A percentile compares a stretch with the other conserved stretches of the same genome.
Conservation (phyloP, 2,329 filamentous ascomycete species). For the Neoarthrinium moseri region DNA sequence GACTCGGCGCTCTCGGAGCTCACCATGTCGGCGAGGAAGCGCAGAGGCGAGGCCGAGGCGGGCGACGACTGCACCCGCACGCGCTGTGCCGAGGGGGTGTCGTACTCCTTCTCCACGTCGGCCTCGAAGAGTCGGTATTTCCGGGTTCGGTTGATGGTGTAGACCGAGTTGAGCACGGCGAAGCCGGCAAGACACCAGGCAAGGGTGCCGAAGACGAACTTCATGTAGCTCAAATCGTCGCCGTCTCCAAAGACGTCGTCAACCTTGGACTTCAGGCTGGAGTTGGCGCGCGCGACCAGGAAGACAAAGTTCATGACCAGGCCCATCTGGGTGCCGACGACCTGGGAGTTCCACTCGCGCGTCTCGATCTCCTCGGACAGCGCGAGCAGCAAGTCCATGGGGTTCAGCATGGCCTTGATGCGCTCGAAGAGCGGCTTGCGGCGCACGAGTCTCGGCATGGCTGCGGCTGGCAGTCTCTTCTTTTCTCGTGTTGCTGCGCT, state of each 20-base stretch:
- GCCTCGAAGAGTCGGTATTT: constrained; percentile 91
- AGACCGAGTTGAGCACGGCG: constrained; percentile 75
- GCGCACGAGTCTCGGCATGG: constrained; percentile 79
- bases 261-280: constrained; percentile 48
- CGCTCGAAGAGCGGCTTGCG: constrained; percentile 77
- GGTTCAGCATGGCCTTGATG: constrained; percentile 77
- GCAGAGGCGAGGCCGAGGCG: constrained; percentile 72
- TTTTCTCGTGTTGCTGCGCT: constrained; percentile 24
- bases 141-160: constrained; percentile 77
- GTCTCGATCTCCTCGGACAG: constrained; percentile 90
- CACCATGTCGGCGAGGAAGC: constrained; percentile 68
- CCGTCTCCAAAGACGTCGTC: constrained; percentile 87
- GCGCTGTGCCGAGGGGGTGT: constrained; percentile 82
- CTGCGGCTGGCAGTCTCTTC: no score
- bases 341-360: constrained; percentile 83
- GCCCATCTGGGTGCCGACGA: constrained; percentile 74
- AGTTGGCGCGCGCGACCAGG: constrained; percentile 80
- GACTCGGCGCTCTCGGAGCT: constrained; percentile 72
- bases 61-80: constrained; percentile 87
- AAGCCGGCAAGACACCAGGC: constrained; percentile 67
- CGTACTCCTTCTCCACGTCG: constrained; percentile 71
- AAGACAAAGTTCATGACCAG: constrained; percentile 76
- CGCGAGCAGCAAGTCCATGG: constrained; percentile 87
- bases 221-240: constrained; percentile 63
- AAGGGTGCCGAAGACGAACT: constrained; percentile 59